phyloP scores from a whole-genome alignment of 257 asterid genomes.

The Capsicum rhomboideum region DNA sequence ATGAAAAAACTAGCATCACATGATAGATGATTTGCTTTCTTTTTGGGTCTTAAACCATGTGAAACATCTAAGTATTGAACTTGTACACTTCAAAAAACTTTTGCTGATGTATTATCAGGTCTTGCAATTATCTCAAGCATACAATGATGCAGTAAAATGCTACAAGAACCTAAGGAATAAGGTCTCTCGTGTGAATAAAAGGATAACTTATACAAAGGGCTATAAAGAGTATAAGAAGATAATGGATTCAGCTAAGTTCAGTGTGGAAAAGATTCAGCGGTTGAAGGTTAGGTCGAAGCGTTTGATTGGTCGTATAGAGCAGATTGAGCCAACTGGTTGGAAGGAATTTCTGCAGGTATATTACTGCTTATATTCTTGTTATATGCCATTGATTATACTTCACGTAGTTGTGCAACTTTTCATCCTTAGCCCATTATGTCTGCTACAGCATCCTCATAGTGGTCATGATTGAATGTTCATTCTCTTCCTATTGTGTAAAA shows the following conservation, averaged over 20 bases:
- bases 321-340: constrained; percentile 99
- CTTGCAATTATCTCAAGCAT: constrained; percentile 55
- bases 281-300: constrained; percentile 79
- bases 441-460: neutral
- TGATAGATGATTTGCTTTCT: neutral
- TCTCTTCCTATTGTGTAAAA: neutral
- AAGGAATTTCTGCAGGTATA: constrained; percentile 95
- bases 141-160: constrained; percentile 59
- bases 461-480: neutral
- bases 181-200: constrained; percentile 79
- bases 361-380: neutral
- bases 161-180: constrained; percentile 88
- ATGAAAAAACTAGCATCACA: neutral
- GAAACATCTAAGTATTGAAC: neutral
- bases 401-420: neutral
- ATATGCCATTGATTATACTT: neutral
- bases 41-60: neutral
- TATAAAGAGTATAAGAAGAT: constrained; percentile 87
- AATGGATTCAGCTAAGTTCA: constrained; percentile 64
- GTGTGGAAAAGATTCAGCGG: constrained; percentile 80
- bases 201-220: constrained; percentile 76
- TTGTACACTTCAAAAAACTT: neutral
- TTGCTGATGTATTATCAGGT: constrained; percentile 33
- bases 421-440: neutral
- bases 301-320: constrained; percentile 65